These are phyloP conservation scores for Uronychia setigera DNA, from an alignment of 73 alveolate species.

Conservation along the genomic window DNA sequence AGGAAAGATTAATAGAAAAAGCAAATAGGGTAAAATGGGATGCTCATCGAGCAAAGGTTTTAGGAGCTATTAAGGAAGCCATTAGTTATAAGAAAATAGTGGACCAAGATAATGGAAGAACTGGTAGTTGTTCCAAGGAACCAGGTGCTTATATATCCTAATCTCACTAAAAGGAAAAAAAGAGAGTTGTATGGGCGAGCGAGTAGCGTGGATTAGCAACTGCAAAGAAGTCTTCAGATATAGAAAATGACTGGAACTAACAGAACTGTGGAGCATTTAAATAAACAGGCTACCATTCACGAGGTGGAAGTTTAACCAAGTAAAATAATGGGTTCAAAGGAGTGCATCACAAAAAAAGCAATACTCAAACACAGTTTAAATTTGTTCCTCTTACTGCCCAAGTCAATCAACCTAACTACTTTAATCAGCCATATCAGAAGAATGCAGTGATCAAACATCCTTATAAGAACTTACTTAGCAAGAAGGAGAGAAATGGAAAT, in stretches of 20 bases:
- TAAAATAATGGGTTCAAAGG: neutral
- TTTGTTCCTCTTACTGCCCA: neutral
- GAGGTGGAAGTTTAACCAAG: neutral
- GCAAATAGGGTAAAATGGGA: neutral
- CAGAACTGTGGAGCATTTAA: no score
- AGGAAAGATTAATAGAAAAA: no score
- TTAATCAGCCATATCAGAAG: neutral
- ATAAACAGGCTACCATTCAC: no score
- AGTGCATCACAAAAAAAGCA: neutral
- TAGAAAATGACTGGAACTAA: no score
- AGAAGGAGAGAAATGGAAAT: neutral
- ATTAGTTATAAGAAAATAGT: no score
- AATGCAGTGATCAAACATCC: neutral
- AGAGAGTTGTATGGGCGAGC: neutral
- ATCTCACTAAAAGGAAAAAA: neutral
- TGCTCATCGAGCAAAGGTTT: neutral
- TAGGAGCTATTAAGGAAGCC: neutral
- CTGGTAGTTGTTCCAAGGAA: neutral
- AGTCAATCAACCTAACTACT: neutral
- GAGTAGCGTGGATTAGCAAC: neutral
- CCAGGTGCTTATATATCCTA: no score
- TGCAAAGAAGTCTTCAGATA: neutral
- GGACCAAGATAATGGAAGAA: neutral
- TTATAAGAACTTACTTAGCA: neutral
- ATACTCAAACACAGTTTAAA: neutral